Conservation (phyloP, 208 protist species). For the Crithidia mellificae region DNA sequence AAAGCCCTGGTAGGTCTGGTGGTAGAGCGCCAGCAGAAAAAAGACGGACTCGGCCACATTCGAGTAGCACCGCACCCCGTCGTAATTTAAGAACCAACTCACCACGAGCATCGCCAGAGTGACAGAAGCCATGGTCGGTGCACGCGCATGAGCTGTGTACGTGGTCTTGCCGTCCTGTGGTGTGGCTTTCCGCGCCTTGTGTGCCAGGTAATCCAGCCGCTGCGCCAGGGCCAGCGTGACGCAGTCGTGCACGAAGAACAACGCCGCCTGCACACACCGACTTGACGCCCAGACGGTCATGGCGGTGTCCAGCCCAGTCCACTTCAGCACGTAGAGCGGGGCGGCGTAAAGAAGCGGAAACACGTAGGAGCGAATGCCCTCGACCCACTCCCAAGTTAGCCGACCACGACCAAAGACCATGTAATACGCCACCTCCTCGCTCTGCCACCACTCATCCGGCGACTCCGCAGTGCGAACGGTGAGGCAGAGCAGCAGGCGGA, state of each 20-base stretch:
- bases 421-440: slow-evolving; percentile 80
- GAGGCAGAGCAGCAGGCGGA: slow-evolving; percentile 53
- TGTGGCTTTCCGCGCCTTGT: slow-evolving; percentile 4
- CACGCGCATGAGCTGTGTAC: neutral
- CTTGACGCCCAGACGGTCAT: slow-evolving; percentile 46
- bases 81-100: slow-evolving; percentile 65
- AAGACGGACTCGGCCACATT: slow-evolving; percentile 77
- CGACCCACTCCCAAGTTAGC: slow-evolving; percentile 83
- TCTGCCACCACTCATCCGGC: slow-evolving; percentile 91
- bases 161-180: neutral
- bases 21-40: slow-evolving; percentile 53
- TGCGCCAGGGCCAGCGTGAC: slow-evolving; percentile 32
- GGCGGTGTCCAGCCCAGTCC: slow-evolving; percentile 53
- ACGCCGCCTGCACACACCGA: slow-evolving; percentile 49
- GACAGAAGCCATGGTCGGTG: slow-evolving; percentile 22
- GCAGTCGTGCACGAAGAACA: slow-evolving; percentile 55
- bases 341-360: slow-evolving; percentile 65
- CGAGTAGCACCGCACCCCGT: slow-evolving; percentile 65
- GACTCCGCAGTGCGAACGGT: slow-evolving; percentile 54
- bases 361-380: slow-evolving; percentile 70
- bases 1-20: slow-evolving; percentile 49
- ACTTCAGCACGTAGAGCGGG: slow-evolving; percentile 61
- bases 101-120: slow-evolving; percentile 34
- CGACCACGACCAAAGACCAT: slow-evolving; percentile 77
- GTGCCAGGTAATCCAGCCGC: slow-evolving; percentile 24